These are phyloP conservation scores for Postia placenta DNA, from an alignment of 768 basidiomycete genomes.

Conservation along the genomic window DNA sequence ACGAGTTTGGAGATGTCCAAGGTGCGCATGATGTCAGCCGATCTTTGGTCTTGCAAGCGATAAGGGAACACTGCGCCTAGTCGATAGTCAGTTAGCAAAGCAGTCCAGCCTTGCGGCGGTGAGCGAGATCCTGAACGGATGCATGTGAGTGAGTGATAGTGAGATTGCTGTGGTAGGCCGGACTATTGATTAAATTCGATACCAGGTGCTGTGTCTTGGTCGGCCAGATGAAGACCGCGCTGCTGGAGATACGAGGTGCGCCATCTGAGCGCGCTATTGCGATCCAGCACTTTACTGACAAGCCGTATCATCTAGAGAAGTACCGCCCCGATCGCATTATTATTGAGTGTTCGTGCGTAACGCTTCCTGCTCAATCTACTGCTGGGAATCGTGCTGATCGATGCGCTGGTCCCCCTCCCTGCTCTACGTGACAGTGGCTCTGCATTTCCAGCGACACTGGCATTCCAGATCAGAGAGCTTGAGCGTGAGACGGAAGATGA, in stretches of 20 bases:
- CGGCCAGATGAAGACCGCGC: constrained; percentile 88
- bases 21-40: constrained; percentile 34
- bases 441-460: constrained; percentile 92
- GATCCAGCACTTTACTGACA: too few species aligned
- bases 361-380: constrained; percentile 1
- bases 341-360: constrained; percentile 88
- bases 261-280: too few species aligned
- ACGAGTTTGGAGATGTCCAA: constrained; percentile 94
- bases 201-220: constrained; percentile 88
- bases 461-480: constrained; percentile 89
- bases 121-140: constrained; percentile 93
- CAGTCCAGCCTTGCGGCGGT: constrained; percentile 83
- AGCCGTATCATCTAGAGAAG: too few species aligned
- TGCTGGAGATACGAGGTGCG: constrained; percentile 80
- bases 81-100: constrained; percentile 86
- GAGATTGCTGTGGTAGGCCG: not conserved
- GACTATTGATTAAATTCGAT: too few species aligned
- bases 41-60: not conserved
- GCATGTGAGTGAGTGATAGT: constrained; percentile 56
- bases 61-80: constrained; percentile 29
- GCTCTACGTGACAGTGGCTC: constrained; percentile 87
- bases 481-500: constrained; percentile 72
- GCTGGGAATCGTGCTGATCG: too few species aligned
- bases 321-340: constrained; percentile 87
- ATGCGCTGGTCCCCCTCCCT: too few species aligned